Evolutionary conservation across 352 stramenopile genomes (phyloP), one percentile per base, ranked within the genome.

Genomic region (Aphanomyces astaci): DNA sequence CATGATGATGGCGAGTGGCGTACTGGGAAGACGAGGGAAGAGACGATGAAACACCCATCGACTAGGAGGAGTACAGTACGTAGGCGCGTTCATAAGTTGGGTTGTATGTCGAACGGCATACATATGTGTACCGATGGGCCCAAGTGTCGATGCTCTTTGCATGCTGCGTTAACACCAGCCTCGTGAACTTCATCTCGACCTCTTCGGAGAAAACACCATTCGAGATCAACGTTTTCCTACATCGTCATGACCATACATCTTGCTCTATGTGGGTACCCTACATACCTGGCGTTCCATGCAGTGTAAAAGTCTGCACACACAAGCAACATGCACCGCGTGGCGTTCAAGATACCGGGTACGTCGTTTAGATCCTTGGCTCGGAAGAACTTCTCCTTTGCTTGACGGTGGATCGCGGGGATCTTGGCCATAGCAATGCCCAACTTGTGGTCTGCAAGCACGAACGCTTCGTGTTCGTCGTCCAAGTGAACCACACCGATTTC

Each of bases 71-170:
- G 22, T 10, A 2, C 30, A 17, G 28, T 53, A 2, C 40, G 27
- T 53, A 13, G 2, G 40, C 15, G 45, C 9, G 67, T 22, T 4
- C 0, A 28, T 43, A 2, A 3, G 30, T 59, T 27, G 57, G 64
- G 63, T 32, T 7, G 62, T 4, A 66, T 4, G 0, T 2, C 1
- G 60, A n/a, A n/a, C n/a, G n/a, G n/a, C n/a, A n/a, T n/a, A n/a
- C n/a, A n/a, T n/a, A n/a, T n/a, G n/a, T 76, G 52, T 63, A 91
- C 82, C 86, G 74, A 60, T 94, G 89, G 2, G 85, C 83, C 85
- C 85, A 94, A 46, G 83, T 94, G 68, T 94, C 85, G 67, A 92
- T 92, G 64, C 86, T 94, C 76, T 94, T 94, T 0, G 86, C 79
- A 46, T 94, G 83, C 39, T 91, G 66, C 15, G 82, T 79, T 64